Conservation (phyloP, 768 basidiomycete genomes). For the Tulasnella sp. region DNA sequence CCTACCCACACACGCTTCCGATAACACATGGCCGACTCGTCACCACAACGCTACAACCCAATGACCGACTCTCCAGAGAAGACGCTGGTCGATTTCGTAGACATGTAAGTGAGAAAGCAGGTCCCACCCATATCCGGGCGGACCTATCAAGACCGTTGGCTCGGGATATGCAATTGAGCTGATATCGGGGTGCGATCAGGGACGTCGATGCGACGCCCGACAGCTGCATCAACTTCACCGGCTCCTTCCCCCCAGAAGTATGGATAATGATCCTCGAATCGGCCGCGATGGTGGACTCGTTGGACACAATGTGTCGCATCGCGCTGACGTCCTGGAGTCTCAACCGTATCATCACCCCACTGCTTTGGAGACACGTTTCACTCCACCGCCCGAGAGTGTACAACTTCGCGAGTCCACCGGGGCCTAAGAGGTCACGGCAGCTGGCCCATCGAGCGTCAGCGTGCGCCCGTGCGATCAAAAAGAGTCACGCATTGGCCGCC, state of each 20-base stretch:
- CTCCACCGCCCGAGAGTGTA: slow-evolving; percentile 4
- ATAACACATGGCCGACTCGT: no score
- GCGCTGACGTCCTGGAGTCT: not conserved
- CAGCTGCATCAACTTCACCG: not conserved
- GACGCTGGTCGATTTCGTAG: no score
- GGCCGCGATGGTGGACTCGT: not conserved
- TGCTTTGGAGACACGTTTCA: slow-evolving; percentile 6
- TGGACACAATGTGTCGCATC: no score
- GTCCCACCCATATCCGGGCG: no score
- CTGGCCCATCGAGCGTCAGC: slow-evolving; percentile 2
- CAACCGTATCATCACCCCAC: slow-evolving; percentile 13
- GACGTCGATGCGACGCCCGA: no score
- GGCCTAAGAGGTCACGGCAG: not conserved
- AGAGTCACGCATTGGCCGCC: not conserved
- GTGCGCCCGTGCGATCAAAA: not conserved
- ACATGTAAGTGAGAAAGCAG: no score
- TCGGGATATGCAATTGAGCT: no score
- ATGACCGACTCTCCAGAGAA: no score
- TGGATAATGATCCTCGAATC: slow-evolving; percentile 10
- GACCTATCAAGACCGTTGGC: no score
- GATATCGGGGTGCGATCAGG: no score
- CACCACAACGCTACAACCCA: no score
- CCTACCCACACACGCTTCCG: no score
- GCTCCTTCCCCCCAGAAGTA: slow-evolving; percentile 9
- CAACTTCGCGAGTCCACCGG: slow-evolving; percentile 4